Percentiles rank a stretch among this genome's conserved stretches.
Evolutionary conservation across 768 basidiomycete species (phyloP).

Genomic region (Stropharia rugosoannulata): DNA sequence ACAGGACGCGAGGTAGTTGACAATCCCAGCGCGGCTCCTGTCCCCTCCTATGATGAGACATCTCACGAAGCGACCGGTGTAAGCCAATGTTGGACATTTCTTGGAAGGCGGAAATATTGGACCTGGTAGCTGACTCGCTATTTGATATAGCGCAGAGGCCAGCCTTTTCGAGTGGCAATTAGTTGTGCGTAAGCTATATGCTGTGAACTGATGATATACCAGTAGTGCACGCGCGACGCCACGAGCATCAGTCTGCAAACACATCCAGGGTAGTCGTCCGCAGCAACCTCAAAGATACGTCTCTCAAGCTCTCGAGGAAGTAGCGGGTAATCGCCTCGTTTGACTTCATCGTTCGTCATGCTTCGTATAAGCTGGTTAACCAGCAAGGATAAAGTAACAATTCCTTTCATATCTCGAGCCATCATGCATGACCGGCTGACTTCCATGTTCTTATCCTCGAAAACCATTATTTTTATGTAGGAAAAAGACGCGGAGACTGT

Average conservation of each 20-base stretch:
- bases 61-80: constrained; percentile 6
- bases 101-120: neutral
- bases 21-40: neutral
- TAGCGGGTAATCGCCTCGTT: neutral
- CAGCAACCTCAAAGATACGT: neutral
- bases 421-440: too few species aligned
- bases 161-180: constrained; percentile 3
- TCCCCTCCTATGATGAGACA: constrained; percentile 13
- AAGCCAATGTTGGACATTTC: neutral
- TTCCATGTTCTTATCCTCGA: too few species aligned
- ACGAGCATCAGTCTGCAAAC: constrained; percentile 11
- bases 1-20: constrained; percentile 5
- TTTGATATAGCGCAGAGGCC: constrained; percentile 5
- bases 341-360: too few species aligned
- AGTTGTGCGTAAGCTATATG: neutral
- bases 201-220: constrained; percentile 2
- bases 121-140: neutral
- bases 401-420: too few species aligned
- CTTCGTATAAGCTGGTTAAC: too few species aligned
- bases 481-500: too few species aligned
- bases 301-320: neutral
- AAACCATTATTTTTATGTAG: too few species aligned
- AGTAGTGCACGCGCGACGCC: constrained; percentile 10
- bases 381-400: too few species aligned
- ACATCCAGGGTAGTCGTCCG: neutral